Base-by-base conservation (phyloP, 2,329 filamentous ascomycete genomes). In the Aspergillus floridensis region DNA sequence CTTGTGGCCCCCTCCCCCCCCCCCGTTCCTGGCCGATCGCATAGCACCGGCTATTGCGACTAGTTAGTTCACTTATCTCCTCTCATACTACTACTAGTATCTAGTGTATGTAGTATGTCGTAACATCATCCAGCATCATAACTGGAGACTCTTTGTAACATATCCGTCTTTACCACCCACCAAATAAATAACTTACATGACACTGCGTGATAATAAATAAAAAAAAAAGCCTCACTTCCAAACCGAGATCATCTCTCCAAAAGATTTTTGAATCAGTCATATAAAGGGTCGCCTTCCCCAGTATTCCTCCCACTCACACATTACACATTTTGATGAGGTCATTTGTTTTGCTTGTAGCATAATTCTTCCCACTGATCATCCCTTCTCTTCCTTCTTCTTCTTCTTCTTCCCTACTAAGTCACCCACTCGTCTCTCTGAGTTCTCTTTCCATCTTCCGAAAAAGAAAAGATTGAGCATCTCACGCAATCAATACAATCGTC, bases 1-100 rank as follows among this genome's bases (percentile, higher is more conserved):
- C 22, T 22, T 22, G 22, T 22, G 22, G 1, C 31, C 31, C 31
- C 31, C 31, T 11, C 31, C 31, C 14, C 14, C 35, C 14, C 35
- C 59, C 53, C 62, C 63, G 65, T 66, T 55, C 63, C 65, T 68
- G 65, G 64, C 66, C 64, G 65, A 67, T 67, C 65, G 66, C 65
- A 68, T 67, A 67, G 63, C 58, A 59, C 65, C 64, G 66, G 66
- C 48, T 60, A 56, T 53, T 31, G 53, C 50, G 31, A 32, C 22
- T 51, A 24, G 21, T n/a, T 8, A 12, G 26, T 29, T 8, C 26
- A 29, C 26, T 29, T 29, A 29, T 29, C 26, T 29, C 26, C 26
- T 29, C 26, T 22, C 22, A 22, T 22, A 22, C 22, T 22, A 22
- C 22, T 4, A 22, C 22, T 22, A 22, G 22, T 4, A 4, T 22